Conservation (phyloP, 2,329 filamentous ascomycete genomes). For the Paraphoma chrysanthemicola region DNA sequence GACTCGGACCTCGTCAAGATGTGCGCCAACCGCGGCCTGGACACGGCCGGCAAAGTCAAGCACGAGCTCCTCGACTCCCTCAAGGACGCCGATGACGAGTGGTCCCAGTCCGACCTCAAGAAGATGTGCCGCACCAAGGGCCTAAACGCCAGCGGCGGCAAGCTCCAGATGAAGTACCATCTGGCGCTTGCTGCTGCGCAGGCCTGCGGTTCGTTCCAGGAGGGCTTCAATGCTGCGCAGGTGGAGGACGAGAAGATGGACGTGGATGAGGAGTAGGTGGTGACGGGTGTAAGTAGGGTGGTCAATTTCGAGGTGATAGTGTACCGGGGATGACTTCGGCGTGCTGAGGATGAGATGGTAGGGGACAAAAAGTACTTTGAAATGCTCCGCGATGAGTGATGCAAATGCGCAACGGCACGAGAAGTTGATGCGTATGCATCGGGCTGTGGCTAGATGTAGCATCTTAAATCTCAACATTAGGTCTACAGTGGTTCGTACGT, state of each 20-base stretch:
- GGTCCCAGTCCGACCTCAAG: conserved; percentile 24
- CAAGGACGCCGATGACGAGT: conserved; percentile 29
- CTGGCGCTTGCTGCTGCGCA: conserved; percentile 33
- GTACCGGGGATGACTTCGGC: conserved; percentile 1
- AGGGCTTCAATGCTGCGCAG: conserved; percentile 9
- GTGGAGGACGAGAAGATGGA: conserved; percentile 1
- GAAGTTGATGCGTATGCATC: not conserved
- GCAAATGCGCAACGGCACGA: not conserved
- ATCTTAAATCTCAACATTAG: not conserved
- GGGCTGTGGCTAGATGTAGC: not conserved
- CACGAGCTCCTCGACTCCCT: conserved; percentile 29
- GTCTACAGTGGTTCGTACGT: not conserved
- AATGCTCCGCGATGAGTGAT: not conserved
- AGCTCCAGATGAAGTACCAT: conserved; percentile 31
- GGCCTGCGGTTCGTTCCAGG: conserved; percentile 23
- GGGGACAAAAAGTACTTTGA: not conserved
- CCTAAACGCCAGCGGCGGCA: conserved; percentile 27
- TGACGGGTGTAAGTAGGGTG: conserved; percentile 5
- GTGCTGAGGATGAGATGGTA: not conserved
- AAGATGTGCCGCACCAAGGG: conserved; percentile 30
- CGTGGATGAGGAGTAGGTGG: conserved; percentile 7
- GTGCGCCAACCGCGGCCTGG: conserved; percentile 27
- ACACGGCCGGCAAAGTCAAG: conserved; percentile 14
- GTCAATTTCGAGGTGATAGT: not conserved
- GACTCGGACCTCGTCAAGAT: conserved; percentile 28